Base-by-base conservation (phyloP, 768 basidiomycete species). In the Tylopilus sp. region DNA sequence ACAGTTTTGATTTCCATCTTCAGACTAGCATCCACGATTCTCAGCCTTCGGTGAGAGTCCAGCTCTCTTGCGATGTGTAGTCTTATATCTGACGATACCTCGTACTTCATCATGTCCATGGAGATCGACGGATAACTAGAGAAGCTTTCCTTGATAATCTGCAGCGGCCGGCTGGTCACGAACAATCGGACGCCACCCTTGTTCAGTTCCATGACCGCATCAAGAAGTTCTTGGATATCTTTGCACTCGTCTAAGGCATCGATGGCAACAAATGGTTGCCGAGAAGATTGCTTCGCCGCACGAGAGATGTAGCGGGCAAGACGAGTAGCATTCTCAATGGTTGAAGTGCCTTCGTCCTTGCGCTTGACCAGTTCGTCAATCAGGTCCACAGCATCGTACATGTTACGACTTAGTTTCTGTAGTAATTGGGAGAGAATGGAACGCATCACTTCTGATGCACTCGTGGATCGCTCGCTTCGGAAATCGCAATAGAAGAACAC, bases 181-280 rank as follows among this genome's bases (percentile, higher is more conserved):
- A 62, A 13, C 12, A 38, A 22, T 9, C 42, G 42, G 3, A 28
- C 10, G 8, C 42, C 42, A 9, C 42, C 42, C 8, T 43, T 43
- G 2, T 10, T 28, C 50, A 59, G 16, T 9, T 33, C 37, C 0
- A 4, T 1, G 10, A 63, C 21, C 11, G 41, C 54, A 12, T 24
- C n/a, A 0, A 62, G 26, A 14, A 58, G 46, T 0, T 24, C n/a
- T 10, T 54, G 41, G 7, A 59, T 3, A 5, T 59, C 50, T 19
- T 37, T 26, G 31, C 62, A 63, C 45, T 63, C 61, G 19, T 63
- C 62, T 1, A 63, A 34, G 0, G 53, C 62, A 21, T 63, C 61
- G 1, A 63, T 41, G 6, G 56, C 46, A 2, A 60, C 1, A 9
- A 52, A 17, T 0, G 58, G 62, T 6, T 17, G 51, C 3, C n/a